These are phyloP conservation scores for Cercophora scortea DNA, from an alignment of 495 filamentous ascomycete genomes.

Conservation along the genomic window DNA sequence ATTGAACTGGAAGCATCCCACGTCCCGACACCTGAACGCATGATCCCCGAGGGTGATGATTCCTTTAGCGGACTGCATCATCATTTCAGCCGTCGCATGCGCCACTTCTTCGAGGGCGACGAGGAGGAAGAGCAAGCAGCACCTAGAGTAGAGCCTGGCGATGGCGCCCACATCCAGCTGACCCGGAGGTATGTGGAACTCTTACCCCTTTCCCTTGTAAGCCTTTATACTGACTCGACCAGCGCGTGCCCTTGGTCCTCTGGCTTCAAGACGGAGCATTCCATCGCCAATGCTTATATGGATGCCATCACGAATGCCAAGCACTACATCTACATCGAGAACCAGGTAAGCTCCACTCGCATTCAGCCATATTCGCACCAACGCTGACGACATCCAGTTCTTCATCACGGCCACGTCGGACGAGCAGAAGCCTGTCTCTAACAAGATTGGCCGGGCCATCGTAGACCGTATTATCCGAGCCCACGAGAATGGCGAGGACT, in stretches of 20 bases:
- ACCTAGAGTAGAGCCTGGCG: not conserved
- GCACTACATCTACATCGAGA: constrained; percentile 92
- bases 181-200: constrained; percentile 29
- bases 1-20: constrained; percentile 30
- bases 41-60: constrained; percentile 18
- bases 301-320: constrained; percentile 70
- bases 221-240: not conserved
- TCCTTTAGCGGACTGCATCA: constrained; percentile 36
- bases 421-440: constrained; percentile 70
- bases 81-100: constrained; percentile 34
- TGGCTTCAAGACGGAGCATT: constrained; percentile 66
- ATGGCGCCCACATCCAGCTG: constrained; percentile 30
- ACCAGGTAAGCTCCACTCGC: constrained; percentile 45
- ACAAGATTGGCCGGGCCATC: constrained; percentile 82
- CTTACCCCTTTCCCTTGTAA: not conserved
- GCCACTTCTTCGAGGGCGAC: constrained; percentile 23
- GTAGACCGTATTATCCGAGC: constrained; percentile 82
- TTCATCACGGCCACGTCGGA: constrained; percentile 87
- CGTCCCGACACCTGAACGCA: constrained; percentile 8
- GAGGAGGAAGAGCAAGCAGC: constrained; percentile 6
- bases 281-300: constrained; percentile 83
- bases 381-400: constrained; percentile 40
- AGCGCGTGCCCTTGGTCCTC: constrained; percentile 68
- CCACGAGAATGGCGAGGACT: constrained; percentile 60
- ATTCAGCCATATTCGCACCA: too few relatives aligned